Base-by-base conservation (phyloP, 2,329 filamentous ascomycete species). In the Mycosphaerella arachidis region DNA sequence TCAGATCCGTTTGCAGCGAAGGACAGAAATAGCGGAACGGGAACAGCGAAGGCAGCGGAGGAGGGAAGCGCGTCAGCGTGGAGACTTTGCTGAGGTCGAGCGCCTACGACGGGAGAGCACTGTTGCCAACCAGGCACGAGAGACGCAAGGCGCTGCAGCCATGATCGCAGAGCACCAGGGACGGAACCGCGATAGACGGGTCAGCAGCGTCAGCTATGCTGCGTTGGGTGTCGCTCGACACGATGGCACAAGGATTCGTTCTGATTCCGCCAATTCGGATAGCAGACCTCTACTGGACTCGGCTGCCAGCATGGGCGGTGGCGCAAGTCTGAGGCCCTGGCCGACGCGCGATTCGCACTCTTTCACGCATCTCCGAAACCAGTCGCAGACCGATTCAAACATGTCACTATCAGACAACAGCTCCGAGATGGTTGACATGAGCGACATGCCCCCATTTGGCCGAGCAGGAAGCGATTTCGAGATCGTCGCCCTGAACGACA, bases 1-100 rank as follows among this genome's bases (percentile, higher is more conserved):
- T 73, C 91, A 96, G 73, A 93, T 97, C 60, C 87, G 94, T 12
- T 72, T 90, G 12, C 86, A 90, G 18, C 84, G 94, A 56, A 85
- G 92, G 55, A 81, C 84, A 58, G 89, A 95, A 72, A 81, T 88
- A 43, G 84, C 85, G 4, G 91, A 94, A 63, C 86, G 91, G 5
- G 90, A 95, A 66, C 86, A 89, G 64, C 81, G 90, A n/a, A 82
- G 90, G 55, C 81, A 84, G 51, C 79, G 86, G 59, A 82, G 90
- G 30, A 79, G 85, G 31, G 89, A 92, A 64, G 92, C 92, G 10
- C 84, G 90, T 53, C 83, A 81, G 57, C 81, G 87, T 54, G 87
- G 89, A 53, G 91, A 96, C 74, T 73, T 73, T n/a, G 79, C 82
- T 2, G 85, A 89, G 1, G 76, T 96, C n/a, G 83, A 86, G 59